These are phyloP conservation scores for Dillenia suffruticosa DNA, from an alignment of 164 flowering plant species.

Conservation along the genomic window DNA sequence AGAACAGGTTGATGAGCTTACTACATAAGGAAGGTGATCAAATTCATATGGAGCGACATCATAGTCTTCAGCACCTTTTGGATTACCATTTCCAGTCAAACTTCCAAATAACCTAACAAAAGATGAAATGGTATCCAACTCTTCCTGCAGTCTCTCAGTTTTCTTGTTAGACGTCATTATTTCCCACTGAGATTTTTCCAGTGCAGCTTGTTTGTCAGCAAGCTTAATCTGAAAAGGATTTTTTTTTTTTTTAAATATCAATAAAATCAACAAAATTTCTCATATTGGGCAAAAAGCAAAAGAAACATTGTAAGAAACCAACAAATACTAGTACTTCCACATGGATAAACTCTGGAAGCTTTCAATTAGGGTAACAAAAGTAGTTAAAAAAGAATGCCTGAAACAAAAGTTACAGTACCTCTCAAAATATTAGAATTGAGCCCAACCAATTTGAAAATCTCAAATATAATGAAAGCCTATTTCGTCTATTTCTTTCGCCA, in stretches of 20 bases:
- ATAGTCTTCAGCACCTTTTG: constrained; percentile 31
- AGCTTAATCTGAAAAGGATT: constrained; percentile 59
- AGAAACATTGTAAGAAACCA: too few relatives aligned
- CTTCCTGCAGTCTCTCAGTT: constrained; percentile 63
- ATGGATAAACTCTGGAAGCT: too few relatives aligned
- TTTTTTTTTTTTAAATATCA: not conserved
- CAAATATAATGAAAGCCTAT: too few relatives aligned
- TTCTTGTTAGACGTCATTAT: constrained; percentile 57
- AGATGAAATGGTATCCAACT: constrained; percentile 47
- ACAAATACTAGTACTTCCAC: too few relatives aligned
- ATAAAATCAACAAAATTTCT: too few relatives aligned
- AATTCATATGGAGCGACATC: constrained; percentile 31
- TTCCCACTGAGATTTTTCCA: constrained; percentile 88
- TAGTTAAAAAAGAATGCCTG: too few relatives aligned
- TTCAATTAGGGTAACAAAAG: too few relatives aligned
- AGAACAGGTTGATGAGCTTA: constrained; percentile 26
- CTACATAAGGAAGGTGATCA: constrained; percentile 36
- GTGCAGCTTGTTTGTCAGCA: constrained; percentile 87
- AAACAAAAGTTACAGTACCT: too few relatives aligned
- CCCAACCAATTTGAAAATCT: too few relatives aligned
- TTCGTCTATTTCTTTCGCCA: too few relatives aligned
- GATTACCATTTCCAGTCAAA: constrained; percentile 30
- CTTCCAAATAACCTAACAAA: constrained; percentile 48
- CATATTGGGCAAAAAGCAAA: too few relatives aligned
- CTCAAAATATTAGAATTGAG: too few relatives aligned